Evolutionary conservation across 495 filamentous ascomycete species (phyloP).

Genomic region (Aspergillus wentii): DNA sequence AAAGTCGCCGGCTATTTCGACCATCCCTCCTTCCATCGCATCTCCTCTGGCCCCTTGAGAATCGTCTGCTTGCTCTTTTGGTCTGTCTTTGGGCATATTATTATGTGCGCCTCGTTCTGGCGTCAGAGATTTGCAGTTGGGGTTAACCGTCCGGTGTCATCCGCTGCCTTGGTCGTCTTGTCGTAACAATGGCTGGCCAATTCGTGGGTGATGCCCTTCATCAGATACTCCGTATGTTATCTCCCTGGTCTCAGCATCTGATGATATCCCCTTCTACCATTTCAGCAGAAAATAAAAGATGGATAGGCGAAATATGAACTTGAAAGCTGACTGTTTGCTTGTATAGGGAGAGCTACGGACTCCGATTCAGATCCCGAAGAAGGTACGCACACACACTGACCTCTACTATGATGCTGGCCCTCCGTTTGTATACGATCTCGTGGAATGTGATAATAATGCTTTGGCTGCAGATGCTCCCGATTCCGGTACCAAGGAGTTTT

Average conservation of each 20-base stretch:
- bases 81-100: constrained; percentile 13
- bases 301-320: too few species aligned
- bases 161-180: constrained; percentile 18
- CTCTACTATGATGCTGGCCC: constrained; percentile 1
- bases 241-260: not conserved
- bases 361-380: constrained; percentile 47
- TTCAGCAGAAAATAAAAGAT: too few species aligned
- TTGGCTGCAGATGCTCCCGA: constrained; percentile 47
- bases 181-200: constrained; percentile 34
- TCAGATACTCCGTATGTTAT: constrained; percentile 36
- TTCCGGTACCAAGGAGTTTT: constrained; percentile 78
- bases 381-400: constrained; percentile 31
- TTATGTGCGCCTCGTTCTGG: constrained; percentile 33
- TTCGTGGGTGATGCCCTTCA: constrained; percentile 32
- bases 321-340: constrained; percentile 16
- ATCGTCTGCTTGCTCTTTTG: constrained; percentile 2
- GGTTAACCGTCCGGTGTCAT: constrained; percentile 28
- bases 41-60: constrained; percentile 1
- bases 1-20: not conserved
- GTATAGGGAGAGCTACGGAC: constrained; percentile 28
- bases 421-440: not conserved
- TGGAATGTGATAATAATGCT: constrained; percentile 4
- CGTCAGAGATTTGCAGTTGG: constrained; percentile 23
- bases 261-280: too few species aligned
- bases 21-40: constrained; percentile 3